A percentile compares a stretch with the other conserved stretches of the same genome.
Evolutionary conservation across 1,284 basidiomycete genomes (phyloP).

Genomic region (Trametes pubescens): DNA sequence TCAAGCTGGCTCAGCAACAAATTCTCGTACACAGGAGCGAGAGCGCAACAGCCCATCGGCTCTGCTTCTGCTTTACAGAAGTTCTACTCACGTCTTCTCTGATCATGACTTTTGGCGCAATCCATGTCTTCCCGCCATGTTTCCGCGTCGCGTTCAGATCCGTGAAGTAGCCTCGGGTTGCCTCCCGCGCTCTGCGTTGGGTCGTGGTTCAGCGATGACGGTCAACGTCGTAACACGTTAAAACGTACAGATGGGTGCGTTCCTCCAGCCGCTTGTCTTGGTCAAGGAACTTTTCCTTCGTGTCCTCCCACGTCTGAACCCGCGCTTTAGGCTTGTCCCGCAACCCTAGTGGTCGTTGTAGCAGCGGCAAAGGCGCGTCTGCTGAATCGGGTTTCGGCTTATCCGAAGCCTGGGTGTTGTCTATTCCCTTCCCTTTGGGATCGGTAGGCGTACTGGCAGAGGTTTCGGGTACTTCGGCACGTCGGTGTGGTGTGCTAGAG

Average conservation of each 20-base stretch:
- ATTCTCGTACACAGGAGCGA: not conserved
- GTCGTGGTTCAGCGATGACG: not conserved
- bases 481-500: constrained; percentile 19
- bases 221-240: too few relatives aligned
- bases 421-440: constrained; percentile 29
- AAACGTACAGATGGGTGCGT: constrained; percentile 74
- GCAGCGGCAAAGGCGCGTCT: constrained; percentile 54
- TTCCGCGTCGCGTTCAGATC: constrained; percentile 86
- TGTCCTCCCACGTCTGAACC: constrained; percentile 70
- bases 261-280: constrained; percentile 76
- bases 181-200: constrained; percentile 78
- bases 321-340: constrained; percentile 62
- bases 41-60: too few relatives aligned
- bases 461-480: constrained; percentile 7
- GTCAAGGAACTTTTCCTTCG: constrained; percentile 76
- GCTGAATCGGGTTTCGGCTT: constrained; percentile 16
- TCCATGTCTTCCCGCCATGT: constrained; percentile 95
- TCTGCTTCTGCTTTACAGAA: not conserved
- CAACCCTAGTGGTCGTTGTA: constrained; percentile 82
- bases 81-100: constrained; percentile 79
- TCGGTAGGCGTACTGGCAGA: constrained; percentile 6
- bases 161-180: constrained; percentile 89
- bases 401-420: constrained; percentile 9
- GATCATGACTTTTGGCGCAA: constrained; percentile 90
- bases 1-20: constrained; percentile 11